These are phyloP conservation scores for Huntiella moniliformis DNA, from an alignment of 2,329 filamentous ascomycete species.

Conservation along the genomic window DNA sequence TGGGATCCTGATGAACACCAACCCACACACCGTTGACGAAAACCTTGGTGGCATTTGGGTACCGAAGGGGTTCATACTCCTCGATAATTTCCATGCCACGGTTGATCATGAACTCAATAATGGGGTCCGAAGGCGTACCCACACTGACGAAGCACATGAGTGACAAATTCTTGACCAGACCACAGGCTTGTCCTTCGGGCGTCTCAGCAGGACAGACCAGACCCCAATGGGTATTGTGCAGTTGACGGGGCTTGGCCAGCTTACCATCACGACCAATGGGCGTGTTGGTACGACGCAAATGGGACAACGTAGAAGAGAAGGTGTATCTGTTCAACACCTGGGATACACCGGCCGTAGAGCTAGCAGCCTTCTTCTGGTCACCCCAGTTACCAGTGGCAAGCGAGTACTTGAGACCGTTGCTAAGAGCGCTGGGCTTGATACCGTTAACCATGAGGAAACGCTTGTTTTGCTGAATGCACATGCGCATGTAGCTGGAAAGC, in stretches of 20 bases:
- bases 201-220: constrained; percentile 94
- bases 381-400: constrained; percentile 97
- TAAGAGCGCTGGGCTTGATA: constrained; percentile 78
- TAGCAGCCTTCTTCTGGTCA: constrained; percentile 95
- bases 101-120: constrained; percentile 89
- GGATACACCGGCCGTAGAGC: constrained; percentile 87
- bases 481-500: constrained; percentile 75
- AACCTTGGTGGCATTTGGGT: constrained; percentile 87
- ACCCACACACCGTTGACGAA: constrained; percentile 99
- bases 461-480: constrained; percentile 72
- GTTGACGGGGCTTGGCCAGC: constrained; percentile 88
- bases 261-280: constrained; percentile 96
- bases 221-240: constrained; percentile 98
- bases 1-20: constrained; percentile 78
- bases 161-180: constrained; percentile 91
- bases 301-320: constrained; percentile 87
- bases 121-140: constrained; percentile 73
- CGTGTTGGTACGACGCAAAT: constrained; percentile 92
- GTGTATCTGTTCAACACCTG: constrained; percentile 97
- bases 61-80: constrained; percentile 72
- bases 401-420: constrained; percentile 89
- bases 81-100: constrained; percentile 92
- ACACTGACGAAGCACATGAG: constrained; percentile 98
- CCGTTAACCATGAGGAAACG: constrained; percentile 84
- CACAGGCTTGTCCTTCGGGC: constrained; percentile 94